Conservation (phyloP, 805 yeast genomes). For the Schwanniomyces sp. region DNA sequence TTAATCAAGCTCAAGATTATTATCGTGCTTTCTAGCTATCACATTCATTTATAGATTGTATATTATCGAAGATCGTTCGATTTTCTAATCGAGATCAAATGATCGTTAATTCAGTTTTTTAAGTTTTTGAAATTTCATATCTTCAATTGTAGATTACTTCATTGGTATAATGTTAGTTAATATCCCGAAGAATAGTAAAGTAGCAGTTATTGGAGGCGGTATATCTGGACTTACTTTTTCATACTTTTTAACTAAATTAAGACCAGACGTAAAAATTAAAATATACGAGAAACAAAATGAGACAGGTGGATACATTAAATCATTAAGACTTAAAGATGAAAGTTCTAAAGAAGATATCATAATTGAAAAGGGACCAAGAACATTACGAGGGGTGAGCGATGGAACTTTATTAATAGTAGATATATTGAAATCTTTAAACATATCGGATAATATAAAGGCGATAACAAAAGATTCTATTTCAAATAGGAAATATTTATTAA, state of each 20-base stretch:
- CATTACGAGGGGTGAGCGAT: constrained; percentile 77
- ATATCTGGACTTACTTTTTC: constrained; percentile 79
- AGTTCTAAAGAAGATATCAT: constrained; percentile 23
- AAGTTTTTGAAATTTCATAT: not conserved
- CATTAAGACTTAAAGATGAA: constrained; percentile 36
- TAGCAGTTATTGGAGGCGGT: constrained; percentile 86
- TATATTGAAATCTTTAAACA: constrained; percentile 49
- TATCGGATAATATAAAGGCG: constrained; percentile 53
- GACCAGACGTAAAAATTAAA: constrained; percentile 73
- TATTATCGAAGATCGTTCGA: not conserved
- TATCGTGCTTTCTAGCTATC: constrained; percentile 19
- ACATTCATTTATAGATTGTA: not conserved
- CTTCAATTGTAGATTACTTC: not conserved
- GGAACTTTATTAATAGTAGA: constrained; percentile 75
- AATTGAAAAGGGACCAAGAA: constrained; percentile 89
- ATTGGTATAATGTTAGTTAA: constrained; percentile 4
- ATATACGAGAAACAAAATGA: constrained; percentile 56
- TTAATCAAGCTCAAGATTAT: constrained; percentile 15
- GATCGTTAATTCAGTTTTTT: too few species aligned
- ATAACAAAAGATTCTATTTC: constrained; percentile 60
- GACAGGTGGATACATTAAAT: constrained; percentile 80
- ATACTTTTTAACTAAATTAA: constrained; percentile 62
- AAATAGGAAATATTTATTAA: constrained; percentile 68
- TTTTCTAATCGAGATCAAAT: not conserved
- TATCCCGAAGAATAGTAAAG: constrained; percentile 35